Evolutionary conservation across 352 stramenopile genomes (phyloP).

Genomic region (Phytophthora ohioensis): DNA sequence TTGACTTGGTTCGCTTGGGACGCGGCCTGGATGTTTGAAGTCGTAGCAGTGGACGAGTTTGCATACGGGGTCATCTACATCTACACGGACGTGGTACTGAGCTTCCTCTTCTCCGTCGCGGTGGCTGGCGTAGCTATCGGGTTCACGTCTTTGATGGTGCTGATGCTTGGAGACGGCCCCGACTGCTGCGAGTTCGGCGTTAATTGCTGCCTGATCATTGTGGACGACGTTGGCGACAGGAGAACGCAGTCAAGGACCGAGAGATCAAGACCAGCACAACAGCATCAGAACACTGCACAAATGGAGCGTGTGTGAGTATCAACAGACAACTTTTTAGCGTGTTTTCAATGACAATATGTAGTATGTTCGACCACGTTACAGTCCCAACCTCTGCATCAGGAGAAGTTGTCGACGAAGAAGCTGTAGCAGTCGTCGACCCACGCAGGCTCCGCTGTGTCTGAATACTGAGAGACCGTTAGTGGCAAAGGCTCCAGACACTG

Average conservation of each 20-base stretch:
- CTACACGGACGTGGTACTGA: slow-evolving; percentile 59
- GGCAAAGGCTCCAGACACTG: slow-evolving; percentile 7
- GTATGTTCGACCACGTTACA: background rate
- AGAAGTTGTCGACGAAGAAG: slow-evolving; percentile 47
- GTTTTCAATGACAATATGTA: background rate
- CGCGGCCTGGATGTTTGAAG: slow-evolving; percentile 49
- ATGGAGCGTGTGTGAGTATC: slow-evolving; percentile 26
- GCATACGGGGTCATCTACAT: slow-evolving; percentile 61
- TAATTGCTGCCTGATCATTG: slow-evolving; percentile 19
- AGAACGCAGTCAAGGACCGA: background rate
- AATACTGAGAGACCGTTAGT: background rate
- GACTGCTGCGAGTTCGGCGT: slow-evolving; percentile 10
- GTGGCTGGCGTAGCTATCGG: slow-evolving; percentile 24
- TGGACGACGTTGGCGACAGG: background rate
- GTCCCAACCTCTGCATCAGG: background rate
- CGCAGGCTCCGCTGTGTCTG: slow-evolving; percentile 7
- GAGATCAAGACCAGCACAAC: background rate
- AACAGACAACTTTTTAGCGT: background rate
- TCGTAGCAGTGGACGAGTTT: slow-evolving; percentile 55
- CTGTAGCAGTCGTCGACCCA: slow-evolving; percentile 41
- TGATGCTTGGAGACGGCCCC: slow-evolving; percentile 13
- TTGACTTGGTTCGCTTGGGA: slow-evolving; percentile 51
- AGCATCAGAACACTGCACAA: background rate
- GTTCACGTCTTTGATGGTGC: slow-evolving; percentile 29
- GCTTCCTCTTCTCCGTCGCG: slow-evolving; percentile 38